These are phyloP conservation scores for Quercus dentata DNA, from an alignment of 306 rosid species.

Conservation along the genomic window DNA sequence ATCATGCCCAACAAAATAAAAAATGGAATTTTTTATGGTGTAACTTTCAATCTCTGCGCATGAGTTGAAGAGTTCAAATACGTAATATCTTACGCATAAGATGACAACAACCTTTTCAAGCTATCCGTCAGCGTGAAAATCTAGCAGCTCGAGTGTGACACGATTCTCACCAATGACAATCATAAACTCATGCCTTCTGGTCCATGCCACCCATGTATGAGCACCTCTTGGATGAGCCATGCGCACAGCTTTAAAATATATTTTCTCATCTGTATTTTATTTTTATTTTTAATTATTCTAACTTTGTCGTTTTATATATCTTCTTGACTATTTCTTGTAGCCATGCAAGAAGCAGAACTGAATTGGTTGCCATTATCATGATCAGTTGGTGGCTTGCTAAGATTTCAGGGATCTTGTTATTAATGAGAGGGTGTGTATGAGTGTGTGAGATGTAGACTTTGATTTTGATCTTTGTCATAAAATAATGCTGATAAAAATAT, in stretches of 20 bases:
- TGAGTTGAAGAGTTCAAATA: conserved; percentile 30
- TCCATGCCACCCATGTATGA: neutral
- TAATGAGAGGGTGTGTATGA: no score
- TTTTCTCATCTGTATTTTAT: no score
- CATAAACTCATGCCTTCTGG: neutral
- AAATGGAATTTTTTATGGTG: neutral
- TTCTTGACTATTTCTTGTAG: neutral
- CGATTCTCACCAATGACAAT: neutral
- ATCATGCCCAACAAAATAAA: neutral
- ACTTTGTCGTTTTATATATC: neutral
- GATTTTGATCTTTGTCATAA: no score
- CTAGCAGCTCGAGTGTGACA: neutral
- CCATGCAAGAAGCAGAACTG: neutral
- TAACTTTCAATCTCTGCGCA: conserved; percentile 7
- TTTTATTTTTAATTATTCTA: neutral
- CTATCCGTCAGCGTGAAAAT: neutral
- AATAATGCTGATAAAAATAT: no score
- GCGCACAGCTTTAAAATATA: neutral
- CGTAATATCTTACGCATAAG: neutral
- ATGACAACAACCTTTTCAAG: conserved; percentile 3
- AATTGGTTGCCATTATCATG: neutral
- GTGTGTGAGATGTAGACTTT: no score
- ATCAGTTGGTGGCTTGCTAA: neutral
- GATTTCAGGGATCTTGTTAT: no score
- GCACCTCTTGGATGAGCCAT: neutral